Conservation (phyloP, 2,329 filamentous ascomycete species). For the Microsporum ferrugineum region DNA sequence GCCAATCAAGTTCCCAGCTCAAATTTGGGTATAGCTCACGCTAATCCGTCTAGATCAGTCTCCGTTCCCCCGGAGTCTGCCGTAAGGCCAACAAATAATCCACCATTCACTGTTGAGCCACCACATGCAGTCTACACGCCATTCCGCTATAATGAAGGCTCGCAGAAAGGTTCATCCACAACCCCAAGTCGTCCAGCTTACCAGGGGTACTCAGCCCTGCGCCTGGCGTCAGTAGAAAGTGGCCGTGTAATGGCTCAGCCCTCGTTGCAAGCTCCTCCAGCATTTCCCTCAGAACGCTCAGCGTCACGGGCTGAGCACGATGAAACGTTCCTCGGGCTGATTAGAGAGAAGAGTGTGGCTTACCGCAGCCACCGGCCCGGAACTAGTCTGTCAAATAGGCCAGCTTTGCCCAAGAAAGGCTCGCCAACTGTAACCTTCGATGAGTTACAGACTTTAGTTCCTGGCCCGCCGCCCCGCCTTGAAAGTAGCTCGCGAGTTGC, state of each 20-base stretch:
- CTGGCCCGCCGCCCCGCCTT: conserved; percentile 24
- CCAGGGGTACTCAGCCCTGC: conserved; percentile 38
- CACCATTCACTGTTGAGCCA: conserved; percentile 20
- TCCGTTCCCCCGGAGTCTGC: conserved; percentile 16
- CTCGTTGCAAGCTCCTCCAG: conserved; percentile 8
- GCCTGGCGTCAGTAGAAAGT: conserved; percentile 35
- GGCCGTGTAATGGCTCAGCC: conserved; percentile 34
- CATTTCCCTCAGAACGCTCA: conserved; percentile 7
- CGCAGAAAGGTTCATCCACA: conserved; percentile 31
- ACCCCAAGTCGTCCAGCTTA: conserved; percentile 33
- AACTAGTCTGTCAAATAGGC: conserved; percentile 19
- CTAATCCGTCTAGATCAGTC: conserved; percentile 10
- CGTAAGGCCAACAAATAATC: conserved; percentile 8
- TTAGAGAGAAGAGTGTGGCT: conserved; percentile 36
- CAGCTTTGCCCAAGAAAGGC: conserved; percentile 23
- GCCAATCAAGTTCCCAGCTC: not conserved
- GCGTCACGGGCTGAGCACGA: conserved; percentile 25
- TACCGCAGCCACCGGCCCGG: conserved; percentile 24
- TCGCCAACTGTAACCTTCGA: conserved; percentile 21
- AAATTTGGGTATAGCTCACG: conserved; percentile 2
- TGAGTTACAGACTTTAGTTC: conserved; percentile 27
- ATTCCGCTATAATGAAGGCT: conserved; percentile 35
- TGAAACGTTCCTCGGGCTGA: conserved; percentile 39
- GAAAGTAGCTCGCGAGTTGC: conserved; percentile 26
- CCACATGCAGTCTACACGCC: conserved; percentile 34